Conservation (phyloP, 2,329 filamentous ascomycete genomes). For the Teratosphaeria pseudoeucalypti region DNA sequence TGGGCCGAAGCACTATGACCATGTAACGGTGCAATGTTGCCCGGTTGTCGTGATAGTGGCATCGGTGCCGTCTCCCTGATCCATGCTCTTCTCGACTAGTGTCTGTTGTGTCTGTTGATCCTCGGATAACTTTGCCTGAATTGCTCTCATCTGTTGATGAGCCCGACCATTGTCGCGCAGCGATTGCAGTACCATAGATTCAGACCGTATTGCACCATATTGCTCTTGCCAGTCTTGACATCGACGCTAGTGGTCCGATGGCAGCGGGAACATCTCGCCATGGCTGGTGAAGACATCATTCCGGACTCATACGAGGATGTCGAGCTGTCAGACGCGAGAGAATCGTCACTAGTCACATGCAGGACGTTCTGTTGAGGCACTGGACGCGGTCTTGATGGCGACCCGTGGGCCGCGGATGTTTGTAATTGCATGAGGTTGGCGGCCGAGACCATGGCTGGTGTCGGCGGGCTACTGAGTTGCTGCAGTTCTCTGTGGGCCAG, state of each 20-base stretch:
- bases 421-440: constrained; percentile 23
- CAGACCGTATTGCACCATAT: constrained; percentile 28
- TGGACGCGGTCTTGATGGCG: constrained; percentile 19
- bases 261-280: constrained; percentile 27
- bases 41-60: too few species aligned
- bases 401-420: constrained; percentile 20
- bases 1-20: too few species aligned
- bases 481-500: constrained; percentile 1
- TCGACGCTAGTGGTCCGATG: constrained; percentile 26
- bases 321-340: constrained; percentile 12
- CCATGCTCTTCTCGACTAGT: background rate
- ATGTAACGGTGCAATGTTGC: background rate
- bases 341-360: constrained; percentile 22
- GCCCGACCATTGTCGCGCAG: constrained; percentile 27
- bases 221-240: constrained; percentile 22
- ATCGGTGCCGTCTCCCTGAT: background rate
- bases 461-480: background rate
- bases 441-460: background rate
- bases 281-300: constrained; percentile 12
- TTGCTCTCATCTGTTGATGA: constrained; percentile 18
- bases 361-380: constrained; percentile 24
- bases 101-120: background rate
- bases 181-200: constrained; percentile 29
- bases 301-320: constrained; percentile 5
- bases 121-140: background rate